phyloP scores from a whole-genome alignment of 805 yeast species.

The Candida sanyiensis region DNA sequence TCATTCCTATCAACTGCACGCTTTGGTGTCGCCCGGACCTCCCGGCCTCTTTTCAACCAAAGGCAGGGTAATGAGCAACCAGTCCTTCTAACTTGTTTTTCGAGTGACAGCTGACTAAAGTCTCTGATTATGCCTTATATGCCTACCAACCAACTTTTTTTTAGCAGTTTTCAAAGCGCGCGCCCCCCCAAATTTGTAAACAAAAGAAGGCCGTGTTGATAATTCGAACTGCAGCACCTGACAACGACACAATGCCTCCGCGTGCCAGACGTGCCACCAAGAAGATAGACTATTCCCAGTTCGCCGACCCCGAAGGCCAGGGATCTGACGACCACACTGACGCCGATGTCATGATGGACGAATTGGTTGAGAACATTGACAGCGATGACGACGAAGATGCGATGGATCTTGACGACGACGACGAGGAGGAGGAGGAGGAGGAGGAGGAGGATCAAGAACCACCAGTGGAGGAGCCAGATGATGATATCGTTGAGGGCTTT shows the following conservation, averaged over 20 bases:
- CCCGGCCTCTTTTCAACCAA: too few species aligned
- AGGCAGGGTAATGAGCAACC: too few species aligned
- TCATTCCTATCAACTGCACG: too few species aligned
- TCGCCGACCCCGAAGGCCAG: slow-evolving; percentile 5
- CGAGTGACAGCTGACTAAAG: too few species aligned
- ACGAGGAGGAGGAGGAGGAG: neutral
- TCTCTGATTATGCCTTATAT: too few species aligned
- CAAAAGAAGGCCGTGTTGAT: too few species aligned
- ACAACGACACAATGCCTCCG: slow-evolving; percentile 2
- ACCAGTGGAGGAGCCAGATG: neutral
- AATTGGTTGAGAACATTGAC: slow-evolving; percentile 7
- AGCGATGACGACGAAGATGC: slow-evolving; percentile 9
- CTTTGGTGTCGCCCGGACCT: too few species aligned
- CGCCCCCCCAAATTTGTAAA: too few species aligned
- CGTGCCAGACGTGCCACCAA: slow-evolving; percentile 10
- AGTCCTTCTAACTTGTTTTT: too few species aligned
- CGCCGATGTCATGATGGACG: slow-evolving; percentile 6
- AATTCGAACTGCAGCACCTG: too few species aligned
- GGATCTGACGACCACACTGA: slow-evolving; percentile 14
- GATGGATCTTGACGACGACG: neutral
- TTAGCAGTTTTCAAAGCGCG: too few species aligned
- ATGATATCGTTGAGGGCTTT: slow-evolving; percentile 9
- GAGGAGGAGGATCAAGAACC: slow-evolving; percentile 4
- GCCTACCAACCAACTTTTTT: too few species aligned
- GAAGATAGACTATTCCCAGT: slow-evolving; percentile 12